These are phyloP conservation scores for Skeletonema marinoi DNA, from an alignment of 108 stramenopile genomes.

Conservation along the genomic window DNA sequence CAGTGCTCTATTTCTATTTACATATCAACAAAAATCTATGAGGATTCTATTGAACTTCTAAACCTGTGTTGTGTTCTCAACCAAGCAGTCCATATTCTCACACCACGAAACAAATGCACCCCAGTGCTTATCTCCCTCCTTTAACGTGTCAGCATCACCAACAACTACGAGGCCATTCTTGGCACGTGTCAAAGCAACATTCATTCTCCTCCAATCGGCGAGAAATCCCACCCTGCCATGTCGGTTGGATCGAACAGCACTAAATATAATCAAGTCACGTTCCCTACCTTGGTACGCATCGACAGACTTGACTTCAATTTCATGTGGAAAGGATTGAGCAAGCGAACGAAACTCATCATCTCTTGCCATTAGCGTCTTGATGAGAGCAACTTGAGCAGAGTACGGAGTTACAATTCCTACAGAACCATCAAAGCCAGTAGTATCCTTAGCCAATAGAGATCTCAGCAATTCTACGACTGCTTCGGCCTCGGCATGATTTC, in stretches of 20 bases:
- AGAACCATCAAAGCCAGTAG: conserved; percentile 36
- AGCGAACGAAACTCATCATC: conserved; percentile 54
- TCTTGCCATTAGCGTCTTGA: conserved; percentile 68
- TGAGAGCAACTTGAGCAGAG: conserved; percentile 91
- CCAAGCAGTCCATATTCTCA: conserved; percentile 54
- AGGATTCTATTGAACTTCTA: not conserved
- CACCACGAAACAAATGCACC: conserved; percentile 80
- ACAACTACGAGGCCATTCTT: conserved; percentile 87
- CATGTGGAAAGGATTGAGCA: conserved; percentile 39
- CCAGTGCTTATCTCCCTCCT: conserved; percentile 90
- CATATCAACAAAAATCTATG: conserved; percentile 3
- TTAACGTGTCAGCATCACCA: conserved; percentile 90
- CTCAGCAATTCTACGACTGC: conserved; percentile 55
- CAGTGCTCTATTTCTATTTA: conserved; percentile 1
- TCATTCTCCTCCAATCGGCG: conserved; percentile 93
- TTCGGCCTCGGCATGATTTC: conserved; percentile 76
- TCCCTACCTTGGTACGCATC: conserved; percentile 96
- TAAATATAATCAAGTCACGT: conserved; percentile 92
- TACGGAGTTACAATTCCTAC: conserved; percentile 97
- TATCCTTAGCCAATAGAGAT: conserved; percentile 47
- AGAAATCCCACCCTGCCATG: conserved; percentile 94
- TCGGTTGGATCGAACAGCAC: conserved; percentile 92
- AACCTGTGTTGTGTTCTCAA: conserved; percentile 17
- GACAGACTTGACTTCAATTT: conserved; percentile 89
- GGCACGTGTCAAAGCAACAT: conserved; percentile 97